phyloP scores from a whole-genome alignment of 2,329 filamentous ascomycete species.

The Cucurbitaria berberidis region DNA sequence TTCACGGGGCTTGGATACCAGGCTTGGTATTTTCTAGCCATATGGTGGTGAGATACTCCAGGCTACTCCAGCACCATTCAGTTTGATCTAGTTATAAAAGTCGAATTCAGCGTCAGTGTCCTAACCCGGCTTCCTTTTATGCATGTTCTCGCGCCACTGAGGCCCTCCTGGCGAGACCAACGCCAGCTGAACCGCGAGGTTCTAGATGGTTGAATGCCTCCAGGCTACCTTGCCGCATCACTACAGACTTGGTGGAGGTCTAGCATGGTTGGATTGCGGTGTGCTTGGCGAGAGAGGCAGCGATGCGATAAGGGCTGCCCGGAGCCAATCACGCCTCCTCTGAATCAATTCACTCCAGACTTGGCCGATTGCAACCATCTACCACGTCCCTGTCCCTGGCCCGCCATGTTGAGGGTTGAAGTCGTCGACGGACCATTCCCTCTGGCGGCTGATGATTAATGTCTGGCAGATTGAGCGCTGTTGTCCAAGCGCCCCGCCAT shows the following conservation, averaged over 20 bases:
- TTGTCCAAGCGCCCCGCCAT: slow-evolving; percentile 27
- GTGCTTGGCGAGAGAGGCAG: not conserved
- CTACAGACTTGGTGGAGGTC: not conserved
- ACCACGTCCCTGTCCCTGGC: slow-evolving; percentile 13
- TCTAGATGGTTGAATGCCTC: not conserved
- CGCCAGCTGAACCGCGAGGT: no score
- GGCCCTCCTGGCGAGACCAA: no score
- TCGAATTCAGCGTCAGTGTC: no score
- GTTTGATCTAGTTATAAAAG: not conserved
- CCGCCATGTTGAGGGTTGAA: slow-evolving; percentile 25
- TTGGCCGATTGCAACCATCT: slow-evolving; percentile 11
- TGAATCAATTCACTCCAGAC: slow-evolving; percentile 15
- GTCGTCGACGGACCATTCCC: slow-evolving; percentile 13
- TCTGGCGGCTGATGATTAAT: slow-evolving; percentile 36
- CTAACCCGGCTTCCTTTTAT: no score
- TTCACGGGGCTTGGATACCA: no score
- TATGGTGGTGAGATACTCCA: not conserved
- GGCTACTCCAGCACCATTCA: not conserved
- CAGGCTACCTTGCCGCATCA: not conserved
- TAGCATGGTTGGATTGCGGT: not conserved
- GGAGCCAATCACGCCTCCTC: slow-evolving; percentile 11
- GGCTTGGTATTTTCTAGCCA: not conserved
- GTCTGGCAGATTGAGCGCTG: slow-evolving; percentile 16
- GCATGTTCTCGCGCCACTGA: no score
- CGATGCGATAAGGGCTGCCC: slow-evolving; percentile 12